Evolutionary conservation across 1,139 yeast species (phyloP).

Genomic region (Suhomyces bolitotheri): DNA sequence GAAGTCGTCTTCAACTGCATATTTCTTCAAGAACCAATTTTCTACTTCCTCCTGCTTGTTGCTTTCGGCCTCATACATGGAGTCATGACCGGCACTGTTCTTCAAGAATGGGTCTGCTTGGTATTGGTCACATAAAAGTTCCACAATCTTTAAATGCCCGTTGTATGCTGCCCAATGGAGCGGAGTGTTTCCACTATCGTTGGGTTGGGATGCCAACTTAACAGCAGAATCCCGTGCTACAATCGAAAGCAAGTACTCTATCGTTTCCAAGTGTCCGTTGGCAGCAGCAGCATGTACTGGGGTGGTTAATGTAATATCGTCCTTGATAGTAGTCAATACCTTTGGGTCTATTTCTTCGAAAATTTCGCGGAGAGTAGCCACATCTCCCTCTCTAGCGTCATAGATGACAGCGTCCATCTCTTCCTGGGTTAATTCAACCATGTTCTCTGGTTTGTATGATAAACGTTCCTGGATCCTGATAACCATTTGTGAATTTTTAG

Average conservation of each 20-base stretch:
- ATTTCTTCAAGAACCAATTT: constrained; percentile 70
- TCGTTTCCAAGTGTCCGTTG: constrained; percentile 80
- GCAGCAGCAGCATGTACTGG: constrained; percentile 95
- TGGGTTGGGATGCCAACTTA: constrained; percentile 53
- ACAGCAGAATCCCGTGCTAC: constrained; percentile 46
- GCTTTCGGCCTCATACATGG: constrained; percentile 85
- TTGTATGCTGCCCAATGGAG: constrained; percentile 94
- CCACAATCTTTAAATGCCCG: constrained; percentile 75
- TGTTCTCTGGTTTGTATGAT: background rate
- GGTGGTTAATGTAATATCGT: constrained; percentile 65
- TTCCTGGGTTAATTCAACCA: constrained; percentile 53
- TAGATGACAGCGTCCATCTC: constrained; percentile 79
- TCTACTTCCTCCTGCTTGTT: constrained; percentile 66
- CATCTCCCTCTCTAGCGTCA: constrained; percentile 86
- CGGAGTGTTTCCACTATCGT: constrained; percentile 88
- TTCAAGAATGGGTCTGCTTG: constrained; percentile 79
- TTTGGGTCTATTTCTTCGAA: constrained; percentile 62
- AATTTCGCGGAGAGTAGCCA: constrained; percentile 68
- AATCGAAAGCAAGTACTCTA: constrained; percentile 57
- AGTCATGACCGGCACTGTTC: constrained; percentile 77
- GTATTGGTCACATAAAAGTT: constrained; percentile 68
- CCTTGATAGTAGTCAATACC: constrained; percentile 53
- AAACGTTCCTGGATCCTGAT: background rate
- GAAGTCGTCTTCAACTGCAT: constrained; percentile 65
- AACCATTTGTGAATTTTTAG: constrained; percentile 1